Evolutionary conservation across 768 basidiomycete species (phyloP).

Genomic region (Russula virescens): DNA sequence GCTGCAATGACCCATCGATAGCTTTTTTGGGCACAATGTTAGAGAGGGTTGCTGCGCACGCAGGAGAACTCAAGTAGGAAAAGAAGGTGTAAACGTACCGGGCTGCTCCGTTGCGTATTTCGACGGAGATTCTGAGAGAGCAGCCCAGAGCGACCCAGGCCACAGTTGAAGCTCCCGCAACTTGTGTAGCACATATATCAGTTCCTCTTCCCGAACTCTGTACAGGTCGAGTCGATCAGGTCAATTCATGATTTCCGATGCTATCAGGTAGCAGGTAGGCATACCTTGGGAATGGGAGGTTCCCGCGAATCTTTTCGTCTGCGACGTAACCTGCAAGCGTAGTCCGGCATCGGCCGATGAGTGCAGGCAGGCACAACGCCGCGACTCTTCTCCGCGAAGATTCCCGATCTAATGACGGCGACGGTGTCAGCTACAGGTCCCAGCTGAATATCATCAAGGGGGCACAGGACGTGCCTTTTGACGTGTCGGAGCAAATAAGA

Average conservation of each 20-base stretch:
- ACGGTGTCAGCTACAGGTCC: no score
- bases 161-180: slow-evolving; percentile 67
- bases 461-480: slow-evolving; percentile 42
- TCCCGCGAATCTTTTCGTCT: slow-evolving; percentile 80
- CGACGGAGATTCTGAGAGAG: slow-evolving; percentile 60
- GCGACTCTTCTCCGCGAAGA: slow-evolving; percentile 61
- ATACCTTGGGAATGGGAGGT: slow-evolving; percentile 82
- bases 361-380: slow-evolving; percentile 59
- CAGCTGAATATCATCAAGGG: not conserved
- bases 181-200: slow-evolving; percentile 77
- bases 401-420: slow-evolving; percentile 47
- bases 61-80: no score
- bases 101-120: slow-evolving; percentile 51
- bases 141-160: slow-evolving; percentile 73
- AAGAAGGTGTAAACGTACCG: slow-evolving; percentile 35
- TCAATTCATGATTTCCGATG: not conserved
- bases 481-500: slow-evolving; percentile 64
- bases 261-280: slow-evolving; percentile 11
- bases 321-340: slow-evolving; percentile 72
- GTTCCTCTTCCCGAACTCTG: slow-evolving; percentile 83
- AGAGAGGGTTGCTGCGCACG: not conserved
- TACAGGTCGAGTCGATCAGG: no score
- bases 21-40: slow-evolving; percentile 18
- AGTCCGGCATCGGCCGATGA: slow-evolving; percentile 71
- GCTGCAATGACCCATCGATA: slow-evolving; percentile 42